Base-by-base conservation (phyloP, 176 grass and related monocot species). In the Musa troglodytarum region DNA sequence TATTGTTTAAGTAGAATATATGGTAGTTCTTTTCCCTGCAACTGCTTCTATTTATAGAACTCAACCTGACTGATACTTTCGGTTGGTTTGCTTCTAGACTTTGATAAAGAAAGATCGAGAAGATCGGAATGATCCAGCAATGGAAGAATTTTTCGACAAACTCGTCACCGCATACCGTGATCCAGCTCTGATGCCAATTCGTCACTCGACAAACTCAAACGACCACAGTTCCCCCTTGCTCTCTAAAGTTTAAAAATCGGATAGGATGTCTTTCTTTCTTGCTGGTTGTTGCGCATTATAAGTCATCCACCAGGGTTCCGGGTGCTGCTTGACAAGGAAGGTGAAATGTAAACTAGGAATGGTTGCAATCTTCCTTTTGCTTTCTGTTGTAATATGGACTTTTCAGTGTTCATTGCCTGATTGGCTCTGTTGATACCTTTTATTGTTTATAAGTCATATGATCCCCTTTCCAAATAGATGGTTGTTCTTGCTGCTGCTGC, bases 31-130 rank as follows among this genome's bases (percentile, higher is more conserved):
- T 43, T 43, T 19, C 2, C 49, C n/a, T 61, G 12, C 11, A 13
- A 13, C 54, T 17, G 13, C 54, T 57, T 16, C 54, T 57, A 57
- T 11, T 57, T 61, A 61, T 61, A 61, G 57, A n/a, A n/a, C n/a
- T 61, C n/a, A 17, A 61, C n/a, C 57, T 61, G 57, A 61, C 16
- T 16, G 13, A 11, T n/a, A 7, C 2, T 71, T 71, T 71, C 8
- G 51, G 34, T 20, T 49, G 79, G n/a, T 79, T 78, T 71, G 11
- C 51, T 66, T 86, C 80, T 74, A 95, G 96, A 83, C 96, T 68
- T 77, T 99, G 84, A 84, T 92, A 79, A 94, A 92, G 71, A 99
- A 99, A 79, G 96, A 99, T 61, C 89, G 79, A 86, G 88, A 85
- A 77, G 88, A 94, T 52, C 80, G 82, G 58, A 83, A 81, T 43